Base-by-base conservation (phyloP, 2,329 filamentous ascomycete species). In the Trichoderma oligosporum region DNA sequence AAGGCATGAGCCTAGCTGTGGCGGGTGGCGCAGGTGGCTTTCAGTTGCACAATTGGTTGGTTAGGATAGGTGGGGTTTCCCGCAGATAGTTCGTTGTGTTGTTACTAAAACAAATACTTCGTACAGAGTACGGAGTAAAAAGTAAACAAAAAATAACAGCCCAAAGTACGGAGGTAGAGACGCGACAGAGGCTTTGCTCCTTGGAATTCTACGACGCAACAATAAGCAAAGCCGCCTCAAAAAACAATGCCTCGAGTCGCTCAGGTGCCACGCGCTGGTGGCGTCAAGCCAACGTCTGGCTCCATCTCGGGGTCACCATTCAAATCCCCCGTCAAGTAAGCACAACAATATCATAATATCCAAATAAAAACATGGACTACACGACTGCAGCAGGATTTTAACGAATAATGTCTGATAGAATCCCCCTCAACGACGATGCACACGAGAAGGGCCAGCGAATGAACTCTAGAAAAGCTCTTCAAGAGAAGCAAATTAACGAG, bases 381-480 rank as follows among this genome's bases (percentile, higher is more conserved):
- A 35, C 52, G n/a, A 18, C 41, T 39, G 16, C 22, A 20, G 14
- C 22, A 22, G 31, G 24, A 18, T 47, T 36, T 38, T 41, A 22
- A 42, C 47, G 33, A 48, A 42, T 35, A 41, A 48, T 60, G 47
- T 60, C 63, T 54, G 60, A 42, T 66, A 96, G 91, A 71, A 95
- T 99, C 60, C 92, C 94, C 33, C 83, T 99, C 61, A 97, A 97
- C 76, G 94, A 99, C 76, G 94, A 99, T 79, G 86, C 84, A 60
- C 85, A 87, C 65, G 94, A 99, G 76, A 96, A 95, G 73, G 92
- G 91, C 47, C 87, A 87, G 65, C 88, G 94, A 48, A 79, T 93
- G 67, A 88, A 94, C 69, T 91, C 89, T 61, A 87, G 94, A 67
- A 90, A 95, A 75, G 91, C 89, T 31, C 83, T 90, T 27, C 88